phyloP scores from a whole-genome alignment of 805 yeast genomes.

The Kazachstania taianensis region DNA sequence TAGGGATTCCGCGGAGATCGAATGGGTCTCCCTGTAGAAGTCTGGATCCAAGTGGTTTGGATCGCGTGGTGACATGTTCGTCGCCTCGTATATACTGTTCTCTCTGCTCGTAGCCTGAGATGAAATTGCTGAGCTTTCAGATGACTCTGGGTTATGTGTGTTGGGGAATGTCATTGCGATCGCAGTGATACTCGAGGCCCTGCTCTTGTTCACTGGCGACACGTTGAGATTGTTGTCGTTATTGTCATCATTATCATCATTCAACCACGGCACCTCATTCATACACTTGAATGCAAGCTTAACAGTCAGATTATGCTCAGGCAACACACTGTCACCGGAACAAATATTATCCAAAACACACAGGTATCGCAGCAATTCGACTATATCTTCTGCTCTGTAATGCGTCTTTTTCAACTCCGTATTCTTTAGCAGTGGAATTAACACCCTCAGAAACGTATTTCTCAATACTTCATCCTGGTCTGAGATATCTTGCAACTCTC shows the following conservation, averaged over 20 bases:
- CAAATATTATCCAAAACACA: slow-evolving; percentile 20
- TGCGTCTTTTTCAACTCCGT: slow-evolving; percentile 48
- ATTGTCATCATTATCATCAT: neutral
- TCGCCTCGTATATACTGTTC: too few relatives aligned
- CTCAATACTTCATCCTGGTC: slow-evolving; percentile 47
- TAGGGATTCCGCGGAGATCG: slow-evolving; percentile 30
- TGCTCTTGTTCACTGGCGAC: slow-evolving; percentile 6
- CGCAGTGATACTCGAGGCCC: slow-evolving; percentile 18
- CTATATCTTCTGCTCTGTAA: slow-evolving; percentile 50
- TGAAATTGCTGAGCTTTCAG: too few relatives aligned
- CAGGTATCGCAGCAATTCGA: slow-evolving; percentile 41
- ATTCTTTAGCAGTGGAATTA: slow-evolving; percentile 59
- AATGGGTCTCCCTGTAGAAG: slow-evolving; percentile 7
- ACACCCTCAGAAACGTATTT: slow-evolving; percentile 62
- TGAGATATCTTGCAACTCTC: slow-evolving; percentile 68
- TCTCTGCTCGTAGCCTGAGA: too few relatives aligned
- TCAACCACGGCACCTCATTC: slow-evolving; percentile 28
- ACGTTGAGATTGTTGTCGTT: neutral
- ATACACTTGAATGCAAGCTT: slow-evolving; percentile 34
- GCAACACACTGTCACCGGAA: slow-evolving; percentile 11
- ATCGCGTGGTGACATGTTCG: slow-evolving; percentile 1
- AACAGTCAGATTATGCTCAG: slow-evolving; percentile 31
- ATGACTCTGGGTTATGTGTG: slow-evolving; percentile 1
- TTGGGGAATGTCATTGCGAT: slow-evolving; percentile 12
- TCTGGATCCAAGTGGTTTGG: slow-evolving; percentile 4